Base-by-base conservation (phyloP, 2,329 filamentous ascomycete genomes). In the Xylaria polymorpha region DNA sequence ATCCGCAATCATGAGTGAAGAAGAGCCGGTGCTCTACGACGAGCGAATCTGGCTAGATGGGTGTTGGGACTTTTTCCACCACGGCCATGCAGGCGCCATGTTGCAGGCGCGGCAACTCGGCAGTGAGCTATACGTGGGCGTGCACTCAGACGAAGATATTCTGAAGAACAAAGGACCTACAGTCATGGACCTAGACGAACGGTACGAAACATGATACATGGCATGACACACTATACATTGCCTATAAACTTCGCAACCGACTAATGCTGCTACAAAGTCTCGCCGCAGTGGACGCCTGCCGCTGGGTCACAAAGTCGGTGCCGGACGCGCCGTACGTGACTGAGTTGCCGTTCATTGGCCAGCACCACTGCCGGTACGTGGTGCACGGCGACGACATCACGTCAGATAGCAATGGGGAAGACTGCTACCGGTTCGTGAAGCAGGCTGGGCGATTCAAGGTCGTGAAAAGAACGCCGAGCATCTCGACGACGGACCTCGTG, bases 31-130 rank as follows among this genome's bases (percentile, higher is more conserved):
- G 79, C 82, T 89, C 9, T 81, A 87, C 41, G 87, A 89, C 35
- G 90, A 92, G 76, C 90, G 95, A 74, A 93, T 99, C 77, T 99
- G 97, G 97, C 92, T 99, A 32, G 96, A 99, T 80, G 96, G 96
- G 71, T 99, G 96, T 86, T 99, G 98, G 84, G 96, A 99, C 84
- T 99, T 99, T 83, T 97, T 94, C 83, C 96, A 99, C 81, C 96
- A 98, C 80, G 96, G 96, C 76, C 96, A 99, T 84, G 96, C 96
- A 5, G 96, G 96, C 69, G 96, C 96, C 73, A 97, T 98, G 87
- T 89, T 99, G 58, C 96, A 99, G 82, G 96, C 96, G 60, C 92
- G 96, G 72, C 94, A 94, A 80, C 88, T 98, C 22, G 96, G 96
- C 74, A 89, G 88, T 72, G 93, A 97, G 83, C 89, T 99, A 58